Percentiles rank a stretch among this genome's conserved stretches.
Conservation (phyloP, 306 rosid genomes). For the Casuarina equisetifolia region DNA sequence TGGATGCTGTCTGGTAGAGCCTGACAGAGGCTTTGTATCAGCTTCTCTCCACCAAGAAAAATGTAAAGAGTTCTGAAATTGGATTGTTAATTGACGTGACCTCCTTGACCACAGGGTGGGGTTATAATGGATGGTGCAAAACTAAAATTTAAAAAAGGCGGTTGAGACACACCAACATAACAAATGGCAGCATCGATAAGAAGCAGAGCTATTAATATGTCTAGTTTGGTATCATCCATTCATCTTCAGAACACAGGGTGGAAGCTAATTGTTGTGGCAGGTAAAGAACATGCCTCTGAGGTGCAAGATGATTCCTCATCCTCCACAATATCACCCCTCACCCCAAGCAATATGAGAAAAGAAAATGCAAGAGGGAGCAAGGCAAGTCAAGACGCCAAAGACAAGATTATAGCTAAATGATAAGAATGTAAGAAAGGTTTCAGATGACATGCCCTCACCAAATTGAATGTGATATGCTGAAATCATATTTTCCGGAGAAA, state of each 20-base stretch:
- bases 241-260: neutral
- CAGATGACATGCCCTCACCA: neutral
- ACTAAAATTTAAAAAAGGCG: too few species aligned
- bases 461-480: neutral
- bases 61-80: neutral
- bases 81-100: neutral
- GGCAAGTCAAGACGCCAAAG: neutral
- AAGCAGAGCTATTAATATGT: neutral
- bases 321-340: too few species aligned
- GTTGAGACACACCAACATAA: neutral
- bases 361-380: neutral
- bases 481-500: neutral
- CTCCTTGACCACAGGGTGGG: neutral
- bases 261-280: neutral
- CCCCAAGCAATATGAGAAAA: neutral
- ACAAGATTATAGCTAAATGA: neutral
- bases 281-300: neutral
- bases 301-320: neutral
- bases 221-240: neutral
- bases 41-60: neutral
- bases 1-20: neutral
- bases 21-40: neutral
- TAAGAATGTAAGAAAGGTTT: neutral
- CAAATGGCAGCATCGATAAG: constrained; percentile 1
- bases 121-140: too few species aligned